Evolutionary conservation across 805 yeast genomes (phyloP), one percentile per base, ranked within the genome.

Genomic region (Yarrowia deformans): DNA sequence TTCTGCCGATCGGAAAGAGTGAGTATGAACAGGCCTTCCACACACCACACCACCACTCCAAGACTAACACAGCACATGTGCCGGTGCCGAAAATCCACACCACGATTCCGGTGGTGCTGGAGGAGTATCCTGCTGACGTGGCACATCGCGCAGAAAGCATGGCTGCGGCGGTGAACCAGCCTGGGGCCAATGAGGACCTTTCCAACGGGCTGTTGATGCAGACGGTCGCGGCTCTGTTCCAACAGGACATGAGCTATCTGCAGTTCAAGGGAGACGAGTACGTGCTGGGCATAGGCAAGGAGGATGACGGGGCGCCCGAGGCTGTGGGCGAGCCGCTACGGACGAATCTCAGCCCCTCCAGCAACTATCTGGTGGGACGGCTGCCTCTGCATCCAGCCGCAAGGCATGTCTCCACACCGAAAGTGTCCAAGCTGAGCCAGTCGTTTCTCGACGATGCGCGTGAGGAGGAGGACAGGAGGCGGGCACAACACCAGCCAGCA

Each of bases 101-200:
- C 1, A 60, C 66, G 5, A 60, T 60, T 8, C 66, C 66, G 1
- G 66, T 60, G 42, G 66, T 60, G 40, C 42, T 60, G 42, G 66
- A 60, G 19, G 66, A 60, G 46, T 60, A 43, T 14, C 66, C 66
- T 13, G 52, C 18, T 12, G 66, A 60, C 32, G 52, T 45, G 40
- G 49, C 66, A 2, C 45, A 43, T 12, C n/a, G 52, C 2, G 66
- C 66, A 9, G 52, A 60, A 19, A 7, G 42, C 1, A 60, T 60
- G 2, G 66, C 52, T 10, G 40, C 42, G 0, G 40, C 50, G 6
- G 23, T 60, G 42, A 60, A 60, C 34, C 66, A 48, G 37, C 66
- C 66, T 1, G 66, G 46, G 2, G 32, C 40, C 1, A 34, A 60
- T 12, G 43, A 40, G 23, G 52, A 43, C 14, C 35, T 34, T 8